Conservation (phyloP, 2,329 filamentous ascomycete genomes). For the Coniochaeta prunicola region DNA sequence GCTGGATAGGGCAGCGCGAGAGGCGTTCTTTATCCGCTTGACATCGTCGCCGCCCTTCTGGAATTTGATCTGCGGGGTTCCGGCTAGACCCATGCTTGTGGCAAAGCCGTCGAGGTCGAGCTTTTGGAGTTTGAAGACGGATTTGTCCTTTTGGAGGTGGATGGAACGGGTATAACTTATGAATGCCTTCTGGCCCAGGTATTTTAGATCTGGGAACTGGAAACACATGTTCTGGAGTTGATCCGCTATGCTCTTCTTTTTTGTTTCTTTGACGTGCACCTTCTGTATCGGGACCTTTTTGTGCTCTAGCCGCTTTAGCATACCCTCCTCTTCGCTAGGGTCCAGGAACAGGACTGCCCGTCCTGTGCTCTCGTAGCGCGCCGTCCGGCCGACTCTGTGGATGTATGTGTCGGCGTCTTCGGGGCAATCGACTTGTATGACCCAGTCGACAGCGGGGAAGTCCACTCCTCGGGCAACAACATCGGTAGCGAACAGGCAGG, state of each 20-base stretch:
- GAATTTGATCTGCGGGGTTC: constrained; percentile 88
- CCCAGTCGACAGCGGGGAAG: constrained; percentile 96
- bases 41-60: constrained; percentile 74
- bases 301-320: constrained; percentile 75
- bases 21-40: constrained; percentile 81
- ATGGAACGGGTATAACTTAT: constrained; percentile 82
- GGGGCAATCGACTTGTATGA: constrained; percentile 95
- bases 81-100: constrained; percentile 77
- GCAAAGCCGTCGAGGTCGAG: constrained; percentile 84
- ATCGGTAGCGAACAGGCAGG: constrained; percentile 91
- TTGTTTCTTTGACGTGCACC: constrained; percentile 82
- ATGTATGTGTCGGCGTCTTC: constrained; percentile 98
- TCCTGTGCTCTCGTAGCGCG: constrained; percentile 84
- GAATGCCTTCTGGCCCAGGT: constrained; percentile 93
- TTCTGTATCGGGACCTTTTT: constrained; percentile 85
- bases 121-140: constrained; percentile 77
- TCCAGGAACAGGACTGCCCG: constrained; percentile 86
- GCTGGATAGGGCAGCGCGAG: constrained; percentile 58
- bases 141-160: constrained; percentile 84
- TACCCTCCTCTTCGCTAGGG: constrained; percentile 86
- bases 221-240: constrained; percentile 94
- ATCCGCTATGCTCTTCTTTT: constrained; percentile 77
- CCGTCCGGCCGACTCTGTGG: constrained; percentile 88
- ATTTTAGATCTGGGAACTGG: constrained; percentile 88
- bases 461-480: constrained; percentile 91